Percentiles rank a stretch among this genome's conserved stretches.
Evolutionary conservation across 2,329 filamentous ascomycete genomes (phyloP).

Genomic region (Cryphonectria nitschkei): DNA sequence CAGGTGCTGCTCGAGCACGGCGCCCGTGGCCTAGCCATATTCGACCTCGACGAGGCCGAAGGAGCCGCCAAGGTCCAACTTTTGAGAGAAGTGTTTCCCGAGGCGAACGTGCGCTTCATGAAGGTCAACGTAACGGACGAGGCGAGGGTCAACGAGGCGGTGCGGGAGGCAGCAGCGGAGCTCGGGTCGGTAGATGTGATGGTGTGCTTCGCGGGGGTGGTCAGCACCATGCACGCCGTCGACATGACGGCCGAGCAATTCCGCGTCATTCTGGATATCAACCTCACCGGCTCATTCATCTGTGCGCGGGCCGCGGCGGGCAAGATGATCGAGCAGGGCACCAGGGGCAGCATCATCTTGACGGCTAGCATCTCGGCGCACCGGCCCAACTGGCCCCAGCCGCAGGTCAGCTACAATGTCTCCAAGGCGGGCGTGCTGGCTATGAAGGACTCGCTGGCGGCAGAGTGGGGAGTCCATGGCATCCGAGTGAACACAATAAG

Average conservation of each 20-base stretch:
- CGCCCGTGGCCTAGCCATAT: slow-evolving; percentile 59
- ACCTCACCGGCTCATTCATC: slow-evolving; percentile 71
- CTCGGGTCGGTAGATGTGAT: slow-evolving; percentile 60
- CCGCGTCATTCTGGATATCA: slow-evolving; percentile 69
- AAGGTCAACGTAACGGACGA: slow-evolving; percentile 57
- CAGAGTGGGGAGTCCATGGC: slow-evolving; percentile 73
- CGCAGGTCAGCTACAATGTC: slow-evolving; percentile 73
- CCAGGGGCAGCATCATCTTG: slow-evolving; percentile 66
- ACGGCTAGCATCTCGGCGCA: slow-evolving; percentile 71
- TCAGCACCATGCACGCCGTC: slow-evolving; percentile 63
- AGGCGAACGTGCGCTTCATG: slow-evolving; percentile 51
- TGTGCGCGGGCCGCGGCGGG: slow-evolving; percentile 66
- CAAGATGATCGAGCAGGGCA: slow-evolving; percentile 54
- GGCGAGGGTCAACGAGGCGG: slow-evolving; percentile 35
- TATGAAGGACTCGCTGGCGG: slow-evolving; percentile 67
- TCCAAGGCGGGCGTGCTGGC: slow-evolving; percentile 69
- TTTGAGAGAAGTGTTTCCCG: slow-evolving; percentile 59
- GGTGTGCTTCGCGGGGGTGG: slow-evolving; percentile 70
- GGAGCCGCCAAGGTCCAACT: slow-evolving; percentile 42
- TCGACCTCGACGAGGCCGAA: slow-evolving; percentile 54
- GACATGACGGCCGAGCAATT: slow-evolving; percentile 63
- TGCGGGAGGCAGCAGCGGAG: slow-evolving; percentile 43
- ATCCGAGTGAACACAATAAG: slow-evolving; percentile 72
- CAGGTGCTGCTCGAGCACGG: slow-evolving; percentile 72
- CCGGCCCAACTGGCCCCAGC: slow-evolving; percentile 71